Evolutionary conservation across 2,329 filamentous ascomycete genomes (phyloP).

Genomic region (Cordyceps fumosorosea): DNA sequence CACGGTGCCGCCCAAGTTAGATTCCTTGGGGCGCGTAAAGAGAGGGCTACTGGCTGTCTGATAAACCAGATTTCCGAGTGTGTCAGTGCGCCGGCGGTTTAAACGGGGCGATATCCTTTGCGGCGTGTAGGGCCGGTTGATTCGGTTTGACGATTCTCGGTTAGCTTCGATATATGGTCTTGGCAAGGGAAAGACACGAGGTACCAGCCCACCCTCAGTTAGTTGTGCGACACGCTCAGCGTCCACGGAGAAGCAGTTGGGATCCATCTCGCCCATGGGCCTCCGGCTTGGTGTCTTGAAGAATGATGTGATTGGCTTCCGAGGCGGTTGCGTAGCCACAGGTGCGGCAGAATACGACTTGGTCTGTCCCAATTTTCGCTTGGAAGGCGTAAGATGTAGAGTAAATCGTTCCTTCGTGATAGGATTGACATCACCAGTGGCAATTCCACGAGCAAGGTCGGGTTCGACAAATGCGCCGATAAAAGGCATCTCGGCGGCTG

Average conservation of each 20-base stretch:
- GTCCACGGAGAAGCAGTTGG: slow-evolving; percentile 53
- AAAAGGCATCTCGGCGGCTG: slow-evolving; percentile 67
- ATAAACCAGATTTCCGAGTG: slow-evolving; percentile 38
- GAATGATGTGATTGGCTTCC: slow-evolving; percentile 49
- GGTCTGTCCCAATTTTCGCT: slow-evolving; percentile 35
- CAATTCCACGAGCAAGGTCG: slow-evolving; percentile 65
- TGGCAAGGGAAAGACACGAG: slow-evolving; percentile 53
- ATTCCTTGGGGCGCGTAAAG: slow-evolving; percentile 16
- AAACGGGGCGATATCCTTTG: slow-evolving; percentile 32
- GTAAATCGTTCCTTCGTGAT: slow-evolving; percentile 69
- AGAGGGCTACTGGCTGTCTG: slow-evolving; percentile 19
- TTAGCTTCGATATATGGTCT: slow-evolving; percentile 46
- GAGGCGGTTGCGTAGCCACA: slow-evolving; percentile 21
- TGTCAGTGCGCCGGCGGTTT: slow-evolving; percentile 47
- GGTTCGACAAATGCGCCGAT: slow-evolving; percentile 70
- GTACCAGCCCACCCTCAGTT: slow-evolving; percentile 42
- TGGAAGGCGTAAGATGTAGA: slow-evolving; percentile 35
- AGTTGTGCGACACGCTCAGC: slow-evolving; percentile 40
- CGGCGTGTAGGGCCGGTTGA: slow-evolving; percentile 16
- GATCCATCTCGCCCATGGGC: slow-evolving; percentile 56
- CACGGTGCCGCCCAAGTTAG: slow-evolving; percentile 14
- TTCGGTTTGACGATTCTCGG: slow-evolving; percentile 12
- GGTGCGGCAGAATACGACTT: slow-evolving; percentile 16
- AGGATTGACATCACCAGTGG: slow-evolving; percentile 77
- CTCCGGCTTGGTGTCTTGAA: slow-evolving; percentile 46